Percentiles rank a stretch among this genome's conserved stretches.
Conservation (phyloP, 176 grass and related monocot genomes). For the Tuctoria greenei region DNA sequence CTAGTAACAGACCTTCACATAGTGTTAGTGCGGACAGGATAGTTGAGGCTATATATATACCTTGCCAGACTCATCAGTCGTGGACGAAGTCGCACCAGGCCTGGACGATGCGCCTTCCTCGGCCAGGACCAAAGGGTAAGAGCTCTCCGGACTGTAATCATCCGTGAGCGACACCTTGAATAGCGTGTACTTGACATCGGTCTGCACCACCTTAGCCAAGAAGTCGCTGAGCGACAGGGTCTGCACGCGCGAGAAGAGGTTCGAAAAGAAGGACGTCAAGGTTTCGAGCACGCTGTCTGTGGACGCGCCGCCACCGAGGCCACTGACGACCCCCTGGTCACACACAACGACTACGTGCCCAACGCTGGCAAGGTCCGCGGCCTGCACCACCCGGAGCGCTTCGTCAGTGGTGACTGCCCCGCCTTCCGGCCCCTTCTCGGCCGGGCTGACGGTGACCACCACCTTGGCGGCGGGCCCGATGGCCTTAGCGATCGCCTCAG, state of each 20-base stretch:
- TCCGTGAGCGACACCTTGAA: conserved; percentile 73
- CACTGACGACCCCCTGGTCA: conserved; percentile 22
- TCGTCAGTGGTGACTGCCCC: conserved; percentile 68
- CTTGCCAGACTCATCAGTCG: conserved; percentile 45
- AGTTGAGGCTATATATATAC: conserved; percentile 21
- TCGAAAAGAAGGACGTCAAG: conserved; percentile 71
- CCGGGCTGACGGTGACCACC: conserved; percentile 66
- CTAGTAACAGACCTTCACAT: neutral
- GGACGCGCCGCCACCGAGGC: conserved; percentile 29
- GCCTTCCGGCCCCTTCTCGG: conserved; percentile 60
- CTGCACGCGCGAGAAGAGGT: conserved; percentile 61
- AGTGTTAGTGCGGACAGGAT: neutral
- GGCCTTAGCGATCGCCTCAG: conserved; percentile 84
- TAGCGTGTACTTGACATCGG: conserved; percentile 79
- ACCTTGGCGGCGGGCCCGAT: conserved; percentile 86
- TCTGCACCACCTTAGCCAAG: conserved; percentile 70
- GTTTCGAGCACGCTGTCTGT: conserved; percentile 81
- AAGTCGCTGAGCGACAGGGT: conserved; percentile 68
- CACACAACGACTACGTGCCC: conserved; percentile 75
- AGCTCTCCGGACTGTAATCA: conserved; percentile 71
- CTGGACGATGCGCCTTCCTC: conserved; percentile 47
- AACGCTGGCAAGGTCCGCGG: conserved; percentile 76
- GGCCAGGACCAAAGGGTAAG: conserved; percentile 57
- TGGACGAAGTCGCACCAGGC: conserved; percentile 6
- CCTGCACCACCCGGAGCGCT: conserved; percentile 81